phyloP scores from a whole-genome alignment of 2,329 filamentous ascomycete genomes.

The Ciborinia camelliae region DNA sequence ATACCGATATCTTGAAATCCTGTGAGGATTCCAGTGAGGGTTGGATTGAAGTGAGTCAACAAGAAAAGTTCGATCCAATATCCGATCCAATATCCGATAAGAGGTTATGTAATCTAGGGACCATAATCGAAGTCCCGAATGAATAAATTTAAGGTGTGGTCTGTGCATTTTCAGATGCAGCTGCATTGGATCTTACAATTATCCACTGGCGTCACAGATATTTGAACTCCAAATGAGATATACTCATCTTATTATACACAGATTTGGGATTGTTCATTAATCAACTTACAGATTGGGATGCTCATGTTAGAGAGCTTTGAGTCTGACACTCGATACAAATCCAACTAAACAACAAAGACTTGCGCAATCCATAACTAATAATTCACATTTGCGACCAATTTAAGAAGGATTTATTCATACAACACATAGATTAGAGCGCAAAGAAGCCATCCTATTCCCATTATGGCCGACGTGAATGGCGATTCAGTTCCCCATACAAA shows the following conservation, averaged over 20 bases:
- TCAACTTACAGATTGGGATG: not conserved
- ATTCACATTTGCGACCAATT: not conserved
- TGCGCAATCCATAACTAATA: not conserved
- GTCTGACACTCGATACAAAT: not conserved
- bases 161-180: constrained; percentile 19
- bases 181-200: not conserved
- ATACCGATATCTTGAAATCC: not conserved
- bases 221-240: not conserved
- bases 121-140: no score
- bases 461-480: constrained; percentile 37
- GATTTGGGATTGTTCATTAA: not conserved
- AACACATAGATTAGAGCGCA: not conserved
- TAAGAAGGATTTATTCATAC: not conserved
- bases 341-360: not conserved
- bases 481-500: constrained; percentile 49
- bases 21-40: constrained; percentile 14
- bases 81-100: no score
- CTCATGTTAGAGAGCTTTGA: not conserved
- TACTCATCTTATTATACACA: not conserved
- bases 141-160: constrained; percentile 25
- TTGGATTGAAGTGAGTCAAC: constrained; percentile 16
- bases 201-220: constrained; percentile 4
- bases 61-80: constrained; percentile 16
- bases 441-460: not conserved
- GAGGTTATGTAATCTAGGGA: no score